Percentiles rank a stretch among this genome's conserved stretches.
phyloP scores from a whole-genome alignment of 2,329 filamentous ascomycete genomes.

The Alternaria sp. region DNA sequence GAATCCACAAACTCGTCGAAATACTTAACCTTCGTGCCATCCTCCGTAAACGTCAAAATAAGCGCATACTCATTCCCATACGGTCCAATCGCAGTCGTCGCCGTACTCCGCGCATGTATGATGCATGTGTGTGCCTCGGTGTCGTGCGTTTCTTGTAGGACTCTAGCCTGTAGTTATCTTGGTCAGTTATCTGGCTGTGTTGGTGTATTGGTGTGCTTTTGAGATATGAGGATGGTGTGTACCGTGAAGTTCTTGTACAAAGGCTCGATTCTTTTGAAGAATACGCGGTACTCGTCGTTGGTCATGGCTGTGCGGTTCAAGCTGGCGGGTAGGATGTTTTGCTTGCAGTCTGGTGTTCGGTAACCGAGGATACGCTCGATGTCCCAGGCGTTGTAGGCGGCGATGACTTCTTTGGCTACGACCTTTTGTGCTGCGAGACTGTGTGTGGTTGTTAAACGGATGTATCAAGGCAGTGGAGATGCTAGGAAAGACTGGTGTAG shows the following conservation, averaged over 20 bases:
- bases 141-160: slow-evolving; percentile 2
- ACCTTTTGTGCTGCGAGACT: background rate
- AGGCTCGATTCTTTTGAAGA: background rate
- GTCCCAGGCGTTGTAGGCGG: background rate
- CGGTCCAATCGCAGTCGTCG: background rate
- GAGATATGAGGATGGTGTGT: too few relatives aligned
- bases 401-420: background rate
- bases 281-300: background rate
- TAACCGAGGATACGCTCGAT: background rate
- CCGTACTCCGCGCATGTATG: background rate
- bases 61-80: slow-evolving; percentile 8
- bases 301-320: background rate
- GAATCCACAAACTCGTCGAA: slow-evolving; percentile 6
- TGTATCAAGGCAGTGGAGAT: too few relatives aligned
- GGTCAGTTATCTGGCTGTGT: background rate
- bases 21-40: background rate
- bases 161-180: background rate
- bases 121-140: background rate
- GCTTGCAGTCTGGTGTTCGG: background rate
- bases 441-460: background rate
- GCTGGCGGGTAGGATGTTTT: background rate
- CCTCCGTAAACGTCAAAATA: slow-evolving; percentile 1
- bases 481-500: too few relatives aligned
- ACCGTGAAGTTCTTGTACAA: background rate
- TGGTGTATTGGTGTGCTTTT: too few relatives aligned